A percentile compares a stretch with the other conserved stretches of the same genome.
These are phyloP conservation scores for Geoglossum cookeanum DNA, from an alignment of 2,329 filamentous ascomycete genomes.

Conservation along the genomic window DNA sequence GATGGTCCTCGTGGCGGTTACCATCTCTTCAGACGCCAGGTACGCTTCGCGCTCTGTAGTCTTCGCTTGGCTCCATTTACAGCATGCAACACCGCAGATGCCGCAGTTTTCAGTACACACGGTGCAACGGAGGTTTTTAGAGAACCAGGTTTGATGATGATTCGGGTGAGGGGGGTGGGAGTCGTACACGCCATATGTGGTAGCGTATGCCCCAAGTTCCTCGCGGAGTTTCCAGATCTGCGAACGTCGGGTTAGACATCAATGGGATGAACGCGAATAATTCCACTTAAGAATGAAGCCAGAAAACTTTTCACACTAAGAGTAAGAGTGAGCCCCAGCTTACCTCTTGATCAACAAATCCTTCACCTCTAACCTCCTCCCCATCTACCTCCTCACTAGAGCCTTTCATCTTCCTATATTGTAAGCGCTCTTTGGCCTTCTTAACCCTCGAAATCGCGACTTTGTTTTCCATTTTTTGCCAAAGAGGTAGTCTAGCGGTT, in stretches of 20 bases:
- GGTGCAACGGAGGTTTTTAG: slow-evolving; percentile 18
- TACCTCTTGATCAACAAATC: not conserved
- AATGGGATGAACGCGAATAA: not conserved
- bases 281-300: not conserved
- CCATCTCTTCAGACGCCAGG: not conserved
- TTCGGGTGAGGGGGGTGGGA: slow-evolving; percentile 12
- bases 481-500: not conserved
- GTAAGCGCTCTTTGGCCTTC: not conserved
- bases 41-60: not conserved
- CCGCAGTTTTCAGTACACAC: slow-evolving; percentile 15
- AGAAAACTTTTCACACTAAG: too few relatives aligned
- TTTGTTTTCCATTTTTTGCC: not conserved
- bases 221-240: slow-evolving; percentile 4
- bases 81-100: slow-evolving; percentile 17
- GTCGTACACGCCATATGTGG: slow-evolving; percentile 9
- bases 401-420: not conserved
- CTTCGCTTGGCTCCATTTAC: slow-evolving; percentile 14
- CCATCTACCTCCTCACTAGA: not conserved
- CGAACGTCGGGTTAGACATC: not conserved
- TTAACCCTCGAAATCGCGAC: not conserved
- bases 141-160: slow-evolving; percentile 14
- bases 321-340: not conserved
- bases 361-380: not conserved
- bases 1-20: not conserved
- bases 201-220: slow-evolving; percentile 3